Evolutionary conservation across 441 rosid genomes (phyloP).

Genomic region (Viola pubescens): DNA sequence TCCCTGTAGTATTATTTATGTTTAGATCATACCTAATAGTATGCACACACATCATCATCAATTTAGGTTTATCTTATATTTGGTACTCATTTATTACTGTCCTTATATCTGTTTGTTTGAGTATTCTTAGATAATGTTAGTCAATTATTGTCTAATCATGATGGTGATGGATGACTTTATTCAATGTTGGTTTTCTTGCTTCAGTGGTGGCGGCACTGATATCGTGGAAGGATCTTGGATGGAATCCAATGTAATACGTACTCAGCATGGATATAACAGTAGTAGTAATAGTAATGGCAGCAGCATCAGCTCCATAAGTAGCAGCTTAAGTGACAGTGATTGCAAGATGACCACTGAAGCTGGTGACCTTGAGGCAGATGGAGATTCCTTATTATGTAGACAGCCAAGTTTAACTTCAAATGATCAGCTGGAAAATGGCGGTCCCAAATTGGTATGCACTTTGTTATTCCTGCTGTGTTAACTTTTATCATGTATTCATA

Average conservation of each 20-base stretch:
- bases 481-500: constrained; percentile 3
- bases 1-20: too few relatives aligned
- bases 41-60: too few relatives aligned
- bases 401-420: constrained; percentile 84
- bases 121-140: too few relatives aligned
- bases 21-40: too few relatives aligned
- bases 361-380: constrained; percentile 98
- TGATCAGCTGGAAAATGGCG: constrained; percentile 67
- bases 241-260: constrained; percentile 50
- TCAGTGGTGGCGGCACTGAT: constrained; percentile 75
- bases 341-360: constrained; percentile 55
- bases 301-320: constrained; percentile 87
- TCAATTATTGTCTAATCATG: too few relatives aligned
- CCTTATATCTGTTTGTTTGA: too few relatives aligned
- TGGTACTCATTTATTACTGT: too few relatives aligned
- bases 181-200: constrained; percentile 17
- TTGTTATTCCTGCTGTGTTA: constrained; percentile 19
- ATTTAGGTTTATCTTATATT: too few relatives aligned
- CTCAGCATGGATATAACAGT: constrained; percentile 63
- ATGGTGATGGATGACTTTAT: too few relatives aligned
- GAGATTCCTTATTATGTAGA: constrained; percentile 88
- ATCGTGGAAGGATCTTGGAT: constrained; percentile 56
- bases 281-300: constrained; percentile 95
- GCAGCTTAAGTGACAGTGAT: constrained; percentile 92
- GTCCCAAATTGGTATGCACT: constrained; percentile 55